Evolutionary conservation across 2,329 filamentous ascomycete species (phyloP), one percentile per base, ranked within the genome.

Genomic region (Xylaria sp.): DNA sequence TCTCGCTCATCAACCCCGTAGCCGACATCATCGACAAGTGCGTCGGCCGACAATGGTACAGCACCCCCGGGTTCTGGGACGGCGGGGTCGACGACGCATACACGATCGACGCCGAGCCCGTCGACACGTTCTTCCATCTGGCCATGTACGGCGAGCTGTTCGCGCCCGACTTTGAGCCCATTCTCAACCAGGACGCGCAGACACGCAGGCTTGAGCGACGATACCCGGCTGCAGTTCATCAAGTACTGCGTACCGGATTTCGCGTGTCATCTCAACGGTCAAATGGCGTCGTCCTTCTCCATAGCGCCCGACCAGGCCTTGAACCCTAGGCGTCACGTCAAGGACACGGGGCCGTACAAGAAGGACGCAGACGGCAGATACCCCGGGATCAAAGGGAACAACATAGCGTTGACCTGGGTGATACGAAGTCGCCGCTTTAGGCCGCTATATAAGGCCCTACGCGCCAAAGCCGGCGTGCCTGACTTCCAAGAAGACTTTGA

Each of bases 331-430:
- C 47, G 33, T 12, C 3, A 15, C 1, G 33, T 51, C 33, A 51
- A 38, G 47, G 2, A 31, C 5, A 51, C 47, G 3, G 47, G 47
- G 8, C 47, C 47, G 21, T 51, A 51, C 35, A 19, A 17, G 33
- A 2, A n/a, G 23, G 17, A 4, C 11, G 4, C 19, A 2, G 1
- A 21, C 19, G 17, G 23, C 31, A 28, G 42, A 19, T 5, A n/a
- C 9, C 12, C 42, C 15, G 0, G 87, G 12, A 84, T 89, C 69
- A 85, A 88, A 61, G 77, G 37, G 19, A 46, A 64, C 15, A 65
- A 63, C 50, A 9, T 45, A 7, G 51, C 57, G 14, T 17, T 59
- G 12, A 42, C 43, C 12, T 63, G 57, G 54, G 23, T 65, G 11
- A 33, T 68, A 35, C 35, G 42, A 8, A 65, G 57, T 42, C 47